Evolutionary conservation across 78 protist species (phyloP), one percentile per base, ranked within the genome.

Genomic region (Trichosphaerium sp.): DNA sequence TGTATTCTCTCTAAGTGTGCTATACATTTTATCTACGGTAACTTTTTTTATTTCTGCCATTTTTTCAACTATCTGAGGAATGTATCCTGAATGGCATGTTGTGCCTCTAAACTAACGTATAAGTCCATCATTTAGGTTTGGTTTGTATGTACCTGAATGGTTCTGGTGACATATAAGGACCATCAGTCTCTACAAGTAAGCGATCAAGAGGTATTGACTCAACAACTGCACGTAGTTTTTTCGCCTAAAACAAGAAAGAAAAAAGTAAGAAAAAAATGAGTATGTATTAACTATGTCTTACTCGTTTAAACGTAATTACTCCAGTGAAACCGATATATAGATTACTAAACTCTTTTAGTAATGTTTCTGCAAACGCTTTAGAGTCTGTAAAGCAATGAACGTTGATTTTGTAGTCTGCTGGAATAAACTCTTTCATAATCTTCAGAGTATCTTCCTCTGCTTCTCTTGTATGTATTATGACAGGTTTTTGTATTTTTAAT

Each of bases 311-410:
- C 26, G 88, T 76, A 0, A 83, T 65, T 35, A 68, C 62, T 28
- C 92, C 92, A 4, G 92, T 87, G 71, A 87, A 83, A 14, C 92
- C 92, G 52, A 87, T 58, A 31, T 21, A 74, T 15, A 87, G 75
- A 28, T 80, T 80, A 21, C 70, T 62, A 34, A 83, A 87, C 43
- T 75, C 43, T 8, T 56, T 70, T 5, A 76, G 48, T 34, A 87
- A 41, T 18, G 8, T 31, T 5, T 29, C 23, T n/a, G 80, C 75
- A 26, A 78, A 85, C 10, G 44, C 72, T 4, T n/a, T 8, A 0
- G 38, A 11, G 23, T 69, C 65, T 0, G 89, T 85, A 70, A 81
- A 82, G 66, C 90, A 85, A 35, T 85, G 90, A 43, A 85, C 65
- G 42, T 85, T 85, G 37, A 85, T 57, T n/a, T 62, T 68, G 64